Conservation (phyloP, 441 rosid genomes). For the Erodium texanum region DNA sequence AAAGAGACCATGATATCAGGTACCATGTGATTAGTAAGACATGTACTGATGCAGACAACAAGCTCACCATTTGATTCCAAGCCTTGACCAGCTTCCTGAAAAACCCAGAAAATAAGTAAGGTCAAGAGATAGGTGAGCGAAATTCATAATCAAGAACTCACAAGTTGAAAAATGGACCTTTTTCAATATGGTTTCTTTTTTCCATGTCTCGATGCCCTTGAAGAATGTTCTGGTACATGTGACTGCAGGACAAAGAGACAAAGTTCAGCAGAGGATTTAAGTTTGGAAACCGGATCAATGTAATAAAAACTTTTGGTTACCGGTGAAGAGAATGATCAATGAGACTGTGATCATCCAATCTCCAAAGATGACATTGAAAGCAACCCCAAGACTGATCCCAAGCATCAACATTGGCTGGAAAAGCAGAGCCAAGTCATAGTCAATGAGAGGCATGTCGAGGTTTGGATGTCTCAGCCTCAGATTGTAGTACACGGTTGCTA, state of each 20-base stretch:
- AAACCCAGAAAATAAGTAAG: not conserved
- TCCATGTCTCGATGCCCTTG: constrained; percentile 67
- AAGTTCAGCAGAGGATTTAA: not conserved
- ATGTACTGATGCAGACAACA: not conserved
- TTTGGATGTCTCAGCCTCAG: constrained; percentile 58
- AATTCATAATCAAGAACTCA: not conserved
- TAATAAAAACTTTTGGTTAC: too few species aligned
- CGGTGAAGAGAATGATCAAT: constrained; percentile 55
- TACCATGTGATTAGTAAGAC: not conserved
- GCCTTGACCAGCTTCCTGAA: constrained; percentile 17
- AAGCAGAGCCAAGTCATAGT: constrained; percentile 55
- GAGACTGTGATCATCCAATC: constrained; percentile 70
- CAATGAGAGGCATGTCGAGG: constrained; percentile 59
- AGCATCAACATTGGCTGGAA: constrained; percentile 72
- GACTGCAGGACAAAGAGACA: constrained; percentile 27
- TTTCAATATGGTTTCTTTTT: constrained; percentile 51
- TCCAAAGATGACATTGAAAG: constrained; percentile 53
- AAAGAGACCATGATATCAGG: too few species aligned
- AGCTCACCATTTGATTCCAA: constrained; percentile 6
- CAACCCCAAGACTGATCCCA: constrained; percentile 62
- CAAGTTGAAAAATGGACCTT: constrained; percentile 22
- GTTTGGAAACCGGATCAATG: too few species aligned
- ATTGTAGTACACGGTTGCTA: constrained; percentile 55
- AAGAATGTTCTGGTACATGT: constrained; percentile 57
- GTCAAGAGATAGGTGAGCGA: not conserved